A percentile compares a stretch with the other conserved stretches of the same genome.
phyloP scores from a whole-genome alignment of 2,329 filamentous ascomycete genomes.

The Diaporthe sp. region DNA sequence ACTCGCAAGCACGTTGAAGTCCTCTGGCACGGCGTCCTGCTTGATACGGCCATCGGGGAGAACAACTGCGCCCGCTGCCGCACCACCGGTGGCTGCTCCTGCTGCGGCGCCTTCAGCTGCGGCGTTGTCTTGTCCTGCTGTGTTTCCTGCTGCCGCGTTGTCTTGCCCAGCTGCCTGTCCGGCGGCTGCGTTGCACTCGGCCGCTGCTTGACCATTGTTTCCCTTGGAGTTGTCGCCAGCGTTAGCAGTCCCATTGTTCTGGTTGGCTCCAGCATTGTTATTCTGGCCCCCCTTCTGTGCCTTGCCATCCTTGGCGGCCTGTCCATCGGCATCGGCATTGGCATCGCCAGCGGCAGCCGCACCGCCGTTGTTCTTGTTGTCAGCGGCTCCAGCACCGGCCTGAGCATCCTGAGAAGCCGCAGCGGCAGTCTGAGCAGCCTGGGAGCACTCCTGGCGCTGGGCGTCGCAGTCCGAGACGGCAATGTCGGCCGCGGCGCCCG shows the following conservation, averaged over 20 bases:
- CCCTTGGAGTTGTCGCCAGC: neutral
- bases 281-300: neutral
- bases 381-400: neutral
- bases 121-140: neutral
- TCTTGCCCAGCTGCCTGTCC: neutral
- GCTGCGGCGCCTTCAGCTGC: neutral
- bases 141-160: neutral
- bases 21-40: slow-evolving; percentile 40
- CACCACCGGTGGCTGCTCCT: neutral
- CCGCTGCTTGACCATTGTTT: slow-evolving; percentile 6
- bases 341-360: neutral
- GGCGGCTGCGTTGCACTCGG: neutral
- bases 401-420: neutral
- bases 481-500: neutral
- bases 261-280: neutral
- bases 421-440: slow-evolving; percentile 11
- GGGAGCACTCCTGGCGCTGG: slow-evolving; percentile 14
- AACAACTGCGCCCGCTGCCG: slow-evolving; percentile 33
- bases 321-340: neutral
- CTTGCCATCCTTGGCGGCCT: neutral
- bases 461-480: slow-evolving; percentile 25
- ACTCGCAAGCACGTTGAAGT: slow-evolving; percentile 45
- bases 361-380: neutral
- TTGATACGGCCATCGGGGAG: slow-evolving; percentile 44
- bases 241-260: neutral